These are phyloP conservation scores for Taiozyma sp. DNA, from an alignment of 1,139 yeast genomes.

Conservation along the genomic window DNA sequence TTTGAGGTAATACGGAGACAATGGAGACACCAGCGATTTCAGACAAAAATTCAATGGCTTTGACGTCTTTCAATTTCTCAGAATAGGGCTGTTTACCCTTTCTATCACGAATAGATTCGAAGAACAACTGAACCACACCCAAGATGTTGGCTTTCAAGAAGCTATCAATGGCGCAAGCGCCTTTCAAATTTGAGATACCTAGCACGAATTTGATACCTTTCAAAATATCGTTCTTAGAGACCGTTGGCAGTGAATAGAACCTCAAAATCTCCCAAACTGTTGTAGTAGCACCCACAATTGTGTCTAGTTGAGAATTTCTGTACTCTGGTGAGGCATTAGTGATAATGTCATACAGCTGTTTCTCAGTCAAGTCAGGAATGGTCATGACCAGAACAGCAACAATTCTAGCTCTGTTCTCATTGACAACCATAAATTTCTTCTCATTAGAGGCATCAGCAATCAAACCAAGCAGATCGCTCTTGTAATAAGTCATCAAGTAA, in stretches of 20 bases:
- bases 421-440: slow-evolving; percentile 10
- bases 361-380: slow-evolving; percentile 36
- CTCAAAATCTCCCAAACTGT: slow-evolving; percentile 27
- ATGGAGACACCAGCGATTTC: slow-evolving; percentile 55
- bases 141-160: slow-evolving; percentile 55
- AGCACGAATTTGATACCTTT: slow-evolving; percentile 26
- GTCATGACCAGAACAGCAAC: slow-evolving; percentile 39
- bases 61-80: slow-evolving; percentile 66
- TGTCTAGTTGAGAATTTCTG: slow-evolving; percentile 31
- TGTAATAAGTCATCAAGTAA: slow-evolving; percentile 57
- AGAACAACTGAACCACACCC: slow-evolving; percentile 74
- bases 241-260: slow-evolving; percentile 17
- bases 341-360: slow-evolving; percentile 48
- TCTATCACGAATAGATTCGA: slow-evolving; percentile 71
- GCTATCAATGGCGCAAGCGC: slow-evolving; percentile 24
- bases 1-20: slow-evolving; percentile 79
- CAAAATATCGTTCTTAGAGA: slow-evolving; percentile 24
- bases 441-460: slow-evolving; percentile 35
- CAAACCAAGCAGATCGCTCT: slow-evolving; percentile 56
- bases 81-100: slow-evolving; percentile 66
- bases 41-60: slow-evolving; percentile 68
- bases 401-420: slow-evolving; percentile 34
- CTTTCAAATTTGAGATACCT: slow-evolving; percentile 13
- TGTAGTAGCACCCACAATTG: slow-evolving; percentile 27
- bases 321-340: slow-evolving; percentile 46